Evolutionary conservation across 768 basidiomycete genomes (phyloP).

Genomic region (Lactarius pseudohatsudake): DNA sequence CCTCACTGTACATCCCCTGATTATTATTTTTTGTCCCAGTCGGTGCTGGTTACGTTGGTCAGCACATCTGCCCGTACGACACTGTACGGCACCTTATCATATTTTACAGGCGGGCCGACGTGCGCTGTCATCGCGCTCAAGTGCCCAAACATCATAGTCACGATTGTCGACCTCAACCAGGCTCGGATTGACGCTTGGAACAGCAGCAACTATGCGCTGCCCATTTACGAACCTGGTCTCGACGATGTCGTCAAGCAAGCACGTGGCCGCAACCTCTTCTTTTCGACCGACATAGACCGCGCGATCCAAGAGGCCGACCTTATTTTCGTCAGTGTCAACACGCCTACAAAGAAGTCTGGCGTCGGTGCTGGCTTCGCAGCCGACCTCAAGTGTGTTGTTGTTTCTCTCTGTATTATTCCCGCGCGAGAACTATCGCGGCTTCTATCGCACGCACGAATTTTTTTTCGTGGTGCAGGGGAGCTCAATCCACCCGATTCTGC

Average conservation of each 20-base stretch:
- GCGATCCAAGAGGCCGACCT: constrained; percentile 94
- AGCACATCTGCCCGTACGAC: constrained; percentile 32
- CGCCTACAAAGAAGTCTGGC: constrained; percentile 97
- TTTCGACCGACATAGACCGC: constrained; percentile 92
- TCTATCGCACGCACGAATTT: neutral
- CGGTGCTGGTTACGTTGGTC: constrained; percentile 92
- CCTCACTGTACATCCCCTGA: constrained; percentile 22
- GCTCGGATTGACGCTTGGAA: constrained; percentile 97
- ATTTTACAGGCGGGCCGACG: constrained; percentile 80
- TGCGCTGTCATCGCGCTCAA: constrained; percentile 93
- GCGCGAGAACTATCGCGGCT: neutral
- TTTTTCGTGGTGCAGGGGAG: neutral
- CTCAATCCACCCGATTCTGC: neutral
- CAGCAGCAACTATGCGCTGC: constrained; percentile 74
- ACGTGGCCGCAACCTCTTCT: constrained; percentile 94
- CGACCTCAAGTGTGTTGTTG: constrained; percentile 83
- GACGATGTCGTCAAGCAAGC: constrained; percentile 85
- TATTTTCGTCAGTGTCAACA: constrained; percentile 98
- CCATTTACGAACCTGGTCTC: constrained; percentile 98
- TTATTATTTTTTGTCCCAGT: constrained; percentile 45
- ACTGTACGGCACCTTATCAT: neutral
- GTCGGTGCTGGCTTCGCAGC: constrained; percentile 98
- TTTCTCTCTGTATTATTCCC: too few relatives aligned
- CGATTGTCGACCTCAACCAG: constrained; percentile 97
- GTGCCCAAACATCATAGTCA: constrained; percentile 90